Evolutionary conservation across 164 flowering plant genomes (phyloP).

Genomic region (Kingdonia uniflora): DNA sequence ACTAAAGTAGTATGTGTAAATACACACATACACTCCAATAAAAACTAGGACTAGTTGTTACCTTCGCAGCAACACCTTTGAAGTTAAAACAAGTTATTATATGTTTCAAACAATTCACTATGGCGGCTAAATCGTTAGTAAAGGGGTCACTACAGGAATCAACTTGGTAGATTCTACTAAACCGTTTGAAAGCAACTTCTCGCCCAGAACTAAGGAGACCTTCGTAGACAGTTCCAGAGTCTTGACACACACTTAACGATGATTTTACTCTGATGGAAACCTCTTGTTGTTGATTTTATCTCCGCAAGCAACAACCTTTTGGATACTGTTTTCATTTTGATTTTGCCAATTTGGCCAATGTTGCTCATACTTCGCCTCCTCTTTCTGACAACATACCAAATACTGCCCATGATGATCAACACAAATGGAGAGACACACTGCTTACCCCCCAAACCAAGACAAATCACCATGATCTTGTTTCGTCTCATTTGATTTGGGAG

Average conservation of each 20-base stretch:
- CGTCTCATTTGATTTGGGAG: background rate
- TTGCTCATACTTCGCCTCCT: background rate
- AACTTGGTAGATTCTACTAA: slow-evolving; percentile 11
- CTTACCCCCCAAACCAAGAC: slow-evolving; percentile 25
- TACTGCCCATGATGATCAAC: slow-evolving; percentile 5
- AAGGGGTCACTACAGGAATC: slow-evolving; percentile 29
- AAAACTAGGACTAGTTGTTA: slow-evolving; percentile 47
- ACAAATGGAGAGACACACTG: slow-evolving; percentile 12
- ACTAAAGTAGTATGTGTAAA: too few relatives aligned
- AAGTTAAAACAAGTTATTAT: slow-evolving; percentile 60
- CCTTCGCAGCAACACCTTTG: slow-evolving; percentile 82
- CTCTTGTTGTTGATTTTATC: slow-evolving; percentile 49
- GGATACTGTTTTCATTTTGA: slow-evolving; percentile 20
- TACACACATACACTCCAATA: too few relatives aligned
- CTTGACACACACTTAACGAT: slow-evolving; percentile 69
- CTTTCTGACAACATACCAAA: background rate
- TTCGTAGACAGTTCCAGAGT: slow-evolving; percentile 43
- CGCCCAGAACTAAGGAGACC: slow-evolving; percentile 39
- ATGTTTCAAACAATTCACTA: slow-evolving; percentile 47
- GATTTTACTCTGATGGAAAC: slow-evolving; percentile 36
- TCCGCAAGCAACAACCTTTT: slow-evolving; percentile 33
- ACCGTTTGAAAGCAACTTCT: slow-evolving; percentile 54
- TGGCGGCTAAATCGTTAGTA: slow-evolving; percentile 43
- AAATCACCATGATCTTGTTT: slow-evolving; percentile 7
- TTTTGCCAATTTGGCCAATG: slow-evolving; percentile 7